These are phyloP conservation scores for Chlorella variabilis DNA, from an alignment of 163 green algal species.

Conservation along the genomic window DNA sequence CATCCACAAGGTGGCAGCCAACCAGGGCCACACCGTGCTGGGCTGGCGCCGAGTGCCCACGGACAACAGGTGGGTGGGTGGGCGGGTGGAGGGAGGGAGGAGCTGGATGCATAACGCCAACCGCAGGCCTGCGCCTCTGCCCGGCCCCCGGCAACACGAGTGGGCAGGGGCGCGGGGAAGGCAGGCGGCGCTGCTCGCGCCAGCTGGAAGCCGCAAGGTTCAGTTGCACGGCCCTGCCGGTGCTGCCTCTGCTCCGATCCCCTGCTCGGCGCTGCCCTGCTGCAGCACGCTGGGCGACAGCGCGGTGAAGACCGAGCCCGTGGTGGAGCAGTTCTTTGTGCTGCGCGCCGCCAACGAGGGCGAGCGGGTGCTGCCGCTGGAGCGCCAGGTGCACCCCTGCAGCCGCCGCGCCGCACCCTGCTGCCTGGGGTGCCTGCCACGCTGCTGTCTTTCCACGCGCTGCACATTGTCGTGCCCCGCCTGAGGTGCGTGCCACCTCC, in stretches of 20 bases:
- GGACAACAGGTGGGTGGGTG: constrained; percentile 63
- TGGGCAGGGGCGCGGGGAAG: no score
- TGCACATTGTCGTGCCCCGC: no score
- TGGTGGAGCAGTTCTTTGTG: constrained; percentile 88
- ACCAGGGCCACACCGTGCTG: constrained; percentile 79
- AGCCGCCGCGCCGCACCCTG: no score
- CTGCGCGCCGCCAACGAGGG: constrained; percentile 20
- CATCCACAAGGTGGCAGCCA: constrained; percentile 64
- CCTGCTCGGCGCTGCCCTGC: no score
- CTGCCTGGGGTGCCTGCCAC: neutral
- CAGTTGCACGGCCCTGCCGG: no score
- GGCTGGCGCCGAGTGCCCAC: constrained; percentile 85
- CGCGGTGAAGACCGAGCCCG: constrained; percentile 85
- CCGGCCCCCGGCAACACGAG: no score
- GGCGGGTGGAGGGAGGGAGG: neutral
- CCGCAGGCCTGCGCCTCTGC: neutral
- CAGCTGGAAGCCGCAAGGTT: no score
- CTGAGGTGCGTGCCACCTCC: neutral
- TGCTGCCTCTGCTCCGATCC: no score
- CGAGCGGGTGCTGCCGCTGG: constrained; percentile 20
- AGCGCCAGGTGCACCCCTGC: constrained; percentile 65
- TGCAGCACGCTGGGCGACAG: constrained; percentile 72
- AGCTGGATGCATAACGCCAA: no score
- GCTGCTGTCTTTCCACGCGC: neutral
- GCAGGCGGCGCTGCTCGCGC: no score